These are phyloP conservation scores for Saccharomycopsis amapae DNA, from an alignment of 805 yeast species.

Conservation along the genomic window DNA sequence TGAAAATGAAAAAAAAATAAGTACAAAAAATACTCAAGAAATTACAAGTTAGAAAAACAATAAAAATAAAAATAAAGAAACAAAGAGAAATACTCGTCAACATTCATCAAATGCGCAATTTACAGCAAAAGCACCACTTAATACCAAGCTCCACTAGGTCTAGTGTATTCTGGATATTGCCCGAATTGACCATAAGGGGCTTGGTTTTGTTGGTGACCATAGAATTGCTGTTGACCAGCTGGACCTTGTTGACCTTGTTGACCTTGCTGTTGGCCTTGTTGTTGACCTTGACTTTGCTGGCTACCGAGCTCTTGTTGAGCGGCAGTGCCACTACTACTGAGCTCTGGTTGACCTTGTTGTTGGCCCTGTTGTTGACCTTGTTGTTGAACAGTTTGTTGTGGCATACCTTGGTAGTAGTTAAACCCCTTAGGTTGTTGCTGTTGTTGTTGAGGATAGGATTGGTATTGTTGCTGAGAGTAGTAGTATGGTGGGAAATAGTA, in stretches of 20 bases:
- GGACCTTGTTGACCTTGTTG: neutral
- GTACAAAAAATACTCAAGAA: too few species aligned
- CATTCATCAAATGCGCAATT: too few species aligned
- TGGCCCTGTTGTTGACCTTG: constrained; percentile 26
- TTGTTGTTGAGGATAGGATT: constrained; percentile 27
- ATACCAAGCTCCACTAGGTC: too few species aligned
- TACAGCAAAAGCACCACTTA: too few species aligned
- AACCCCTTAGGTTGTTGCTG: constrained; percentile 23
- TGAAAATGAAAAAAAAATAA: too few species aligned
- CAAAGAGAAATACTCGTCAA: too few species aligned
- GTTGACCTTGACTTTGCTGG: constrained; percentile 1
- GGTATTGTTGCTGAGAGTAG: neutral
- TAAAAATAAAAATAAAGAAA: too few species aligned
- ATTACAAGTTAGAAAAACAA: too few species aligned
- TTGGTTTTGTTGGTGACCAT: too few species aligned
- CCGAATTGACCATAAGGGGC: too few species aligned
- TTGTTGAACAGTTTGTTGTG: constrained; percentile 15
- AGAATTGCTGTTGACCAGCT: neutral
- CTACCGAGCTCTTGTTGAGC: neutral
- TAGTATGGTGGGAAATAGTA: neutral
- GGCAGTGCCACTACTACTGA: neutral
- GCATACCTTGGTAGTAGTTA: constrained; percentile 6
- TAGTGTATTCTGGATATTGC: too few species aligned
- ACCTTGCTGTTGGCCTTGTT: neutral
- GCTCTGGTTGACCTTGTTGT: constrained; percentile 21